Evolutionary conservation across 2,329 filamentous ascomycete species (phyloP), one percentile per base, ranked within the genome.

Genomic region (Colletotrichum spinosum): DNA sequence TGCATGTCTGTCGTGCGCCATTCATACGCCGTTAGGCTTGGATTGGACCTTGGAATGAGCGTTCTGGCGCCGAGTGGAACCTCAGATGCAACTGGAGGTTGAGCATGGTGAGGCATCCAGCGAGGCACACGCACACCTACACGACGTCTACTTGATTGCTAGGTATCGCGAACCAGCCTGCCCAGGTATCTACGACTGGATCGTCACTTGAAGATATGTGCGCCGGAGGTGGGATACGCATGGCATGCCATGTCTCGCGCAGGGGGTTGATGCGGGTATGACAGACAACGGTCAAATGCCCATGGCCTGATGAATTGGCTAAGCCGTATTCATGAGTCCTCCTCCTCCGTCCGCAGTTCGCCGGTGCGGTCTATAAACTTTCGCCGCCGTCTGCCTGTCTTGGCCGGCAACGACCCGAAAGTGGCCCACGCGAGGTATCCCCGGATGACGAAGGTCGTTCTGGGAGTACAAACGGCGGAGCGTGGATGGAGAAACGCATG

Each of bases 181-280:
- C 33, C 17, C 6, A 8, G n/a, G 12, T 15, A 45, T 42, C 15
- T 25, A 12, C 10, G 52, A 34, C 4, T 42, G 37, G 46, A 62
- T 53, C 48, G 46, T 57, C 52, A 61, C 41, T 57, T 65, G 62
- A 62, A 62, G 62, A 65, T 52, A 62, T 62, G 52, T 44, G 53
- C 37, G 60, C 48, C 60, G 33, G n/a, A 35, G 15, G 51, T 44
- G 46, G 25, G 62, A 25, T 49, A 35, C 55, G 46, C 38, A 58
- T 42, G 45, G 49, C 25, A 25, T 25, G 25, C 4, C 25, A 25
- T 25, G 25, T n/a, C 25, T 42, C 45, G 37, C 35, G 45, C 56
- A 65, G 57, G 42, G 60, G 56, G 38, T 41, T 46, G 56, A 62
- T 42, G 58, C 52, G 52, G 52, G 48, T 52, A 42, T 65, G 62